Evolutionary conservation across 805 yeast species (phyloP).

Genomic region (Wickerhamiella cacticola): DNA sequence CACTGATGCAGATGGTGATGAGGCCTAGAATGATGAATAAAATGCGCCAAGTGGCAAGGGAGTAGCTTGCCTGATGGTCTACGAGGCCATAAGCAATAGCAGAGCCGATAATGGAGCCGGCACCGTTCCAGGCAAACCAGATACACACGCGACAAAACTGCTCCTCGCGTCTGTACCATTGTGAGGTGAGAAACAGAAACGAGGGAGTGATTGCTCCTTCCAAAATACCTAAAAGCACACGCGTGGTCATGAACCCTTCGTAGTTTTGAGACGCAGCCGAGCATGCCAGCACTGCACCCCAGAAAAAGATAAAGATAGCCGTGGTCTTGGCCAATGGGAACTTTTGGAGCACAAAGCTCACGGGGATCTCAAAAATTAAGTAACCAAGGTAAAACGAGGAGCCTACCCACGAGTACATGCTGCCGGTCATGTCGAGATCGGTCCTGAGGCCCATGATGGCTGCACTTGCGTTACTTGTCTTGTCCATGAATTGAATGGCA

Average conservation of each 20-base stretch:
- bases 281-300: constrained; percentile 39
- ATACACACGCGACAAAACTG: constrained; percentile 37
- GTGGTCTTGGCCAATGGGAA: constrained; percentile 46
- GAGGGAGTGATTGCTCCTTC: constrained; percentile 48
- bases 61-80: constrained; percentile 25
- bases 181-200: constrained; percentile 43
- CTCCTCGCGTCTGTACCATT: constrained; percentile 40
- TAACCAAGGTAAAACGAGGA: constrained; percentile 56
- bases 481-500: constrained; percentile 50
- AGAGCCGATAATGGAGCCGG: constrained; percentile 37
- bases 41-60: constrained; percentile 39
- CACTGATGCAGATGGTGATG: constrained; percentile 34
- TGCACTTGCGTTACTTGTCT: constrained; percentile 40
- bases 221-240: constrained; percentile 40
- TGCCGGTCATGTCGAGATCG: constrained; percentile 37
- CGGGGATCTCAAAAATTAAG: constrained; percentile 43
- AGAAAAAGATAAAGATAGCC: constrained; percentile 32
- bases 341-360: constrained; percentile 38
- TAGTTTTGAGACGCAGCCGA: constrained; percentile 36
- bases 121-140: constrained; percentile 36
- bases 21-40: constrained; percentile 48
- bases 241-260: constrained; percentile 35
- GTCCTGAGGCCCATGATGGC: constrained; percentile 40
- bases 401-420: constrained; percentile 39
- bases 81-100: constrained; percentile 37